Base-by-base conservation (phyloP, 2,329 filamentous ascomycete genomes). In the Torrubiella hemipterigena region DNA sequence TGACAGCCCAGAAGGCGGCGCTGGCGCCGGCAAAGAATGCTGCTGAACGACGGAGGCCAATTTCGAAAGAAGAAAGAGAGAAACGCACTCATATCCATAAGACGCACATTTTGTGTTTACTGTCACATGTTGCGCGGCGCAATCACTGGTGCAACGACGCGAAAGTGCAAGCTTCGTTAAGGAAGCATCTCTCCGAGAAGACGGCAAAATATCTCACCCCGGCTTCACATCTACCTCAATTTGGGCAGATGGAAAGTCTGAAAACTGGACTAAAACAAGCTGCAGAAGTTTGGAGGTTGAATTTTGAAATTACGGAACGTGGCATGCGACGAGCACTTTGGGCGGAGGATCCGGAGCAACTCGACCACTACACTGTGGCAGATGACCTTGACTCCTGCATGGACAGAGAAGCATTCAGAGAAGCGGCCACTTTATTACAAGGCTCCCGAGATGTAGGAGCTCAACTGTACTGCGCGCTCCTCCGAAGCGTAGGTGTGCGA, bases 361-460 rank as follows among this genome's bases (percentile, higher is more conserved):
- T 82, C 18, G 59, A 69, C 45, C 58, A 72, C 68, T 76, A 65
- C 46, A 61, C 61, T 38, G 64, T 72, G 16, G 67, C 75, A 6
- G 62, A 66, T 7, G 72, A 83, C 34, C 59, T 73, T 30, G 85
- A 93, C 45, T 64, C 73, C 1, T 69, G 76, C 14, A 55, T 81
- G 29, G 80, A 85, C 17, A 77, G 70, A 36, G 58, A 65, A 1
- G 84, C 93, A 40, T 96, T 96, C 44, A 65, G 69, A 4, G 63
- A 65, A 22, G 77, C 81, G 18, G 84, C 87, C 1, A 67, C 62
- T 37, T 70, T 59, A 5, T 55, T 93, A 13, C 63, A 76, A 40
- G 93, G 89, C 1, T 96, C 89, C 7, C 74, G 87, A 40, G 91
- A 98, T 51, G 67, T 93, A 8, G 91, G 87, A 1, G 82, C 85